Base-by-base conservation (phyloP, 2,329 filamentous ascomycete genomes). In the Cladosporium sp. region DNA sequence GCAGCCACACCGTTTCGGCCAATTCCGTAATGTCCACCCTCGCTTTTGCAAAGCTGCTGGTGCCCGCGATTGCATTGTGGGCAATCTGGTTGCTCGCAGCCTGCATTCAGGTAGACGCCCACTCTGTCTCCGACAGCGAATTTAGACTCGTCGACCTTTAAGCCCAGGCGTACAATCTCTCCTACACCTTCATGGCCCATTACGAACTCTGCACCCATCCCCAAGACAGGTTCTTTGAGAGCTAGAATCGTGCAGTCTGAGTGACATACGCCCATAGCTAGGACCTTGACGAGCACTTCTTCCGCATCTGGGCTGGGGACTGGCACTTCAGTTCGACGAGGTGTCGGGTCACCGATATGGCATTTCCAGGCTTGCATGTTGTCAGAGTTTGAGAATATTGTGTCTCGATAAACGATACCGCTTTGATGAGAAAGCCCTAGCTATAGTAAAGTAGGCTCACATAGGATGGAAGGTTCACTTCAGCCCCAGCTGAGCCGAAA, bases 1-100 rank as follows among this genome's bases (percentile, higher is more conserved):
- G 80, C 79, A 53, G 78, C 80, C 43, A 79, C 80, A 0, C 80
- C 80, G 32, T 82, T 77, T 58, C 80, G 78, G 0, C 80, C 80
- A 23, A 82, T 80, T 0, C 80, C 80, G 1, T 80, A 80, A 66
- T 81, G 79, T 53, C 77, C 76, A 0, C 78, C 73, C 21, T 65
- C 61, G 2, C 34, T 43, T 56, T 78, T 73, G 58, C 78, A 80
- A 0, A 80, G 69, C 65, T 80, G 78, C 3, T 74, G 65, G 0
- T 82, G 66, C 43, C 79, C 77, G 0, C 77, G 74, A 2, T 76
- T 78, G 57, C 80, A 82, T 64, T 82, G 79, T 0, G 74, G 60
- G 67, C 78, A 80, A 23, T 69, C 68, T 3, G 64, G 32, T 4
- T 65, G 30, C 5, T 74, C 74, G 63, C 79, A 80, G 11, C 77